Evolutionary conservation across 805 yeast genomes (phyloP), one percentile per base, ranked within the genome.

Genomic region (Saturnispora kantuleensis): DNA sequence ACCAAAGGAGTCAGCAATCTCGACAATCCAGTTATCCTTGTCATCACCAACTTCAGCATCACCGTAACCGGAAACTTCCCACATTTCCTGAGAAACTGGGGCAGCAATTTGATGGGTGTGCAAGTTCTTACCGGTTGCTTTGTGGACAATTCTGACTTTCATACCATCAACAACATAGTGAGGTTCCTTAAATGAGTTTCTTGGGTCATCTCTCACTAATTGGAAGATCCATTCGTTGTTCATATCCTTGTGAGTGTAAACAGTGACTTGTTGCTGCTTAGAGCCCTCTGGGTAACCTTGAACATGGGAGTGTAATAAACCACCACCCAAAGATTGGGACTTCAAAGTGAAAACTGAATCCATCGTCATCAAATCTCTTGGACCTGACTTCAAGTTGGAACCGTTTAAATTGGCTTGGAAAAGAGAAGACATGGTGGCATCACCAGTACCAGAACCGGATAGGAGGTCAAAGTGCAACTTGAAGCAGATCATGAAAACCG

Each of bases 51-150:
- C 60, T 0, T 73, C 68, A 39, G 73, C 70, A 50, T 77, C 75
- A 46, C 96, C 95, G 58, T 87, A 87, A 57, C 96, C 84, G 10
- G 96, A 77, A 12, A 86, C 96, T 67, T 93, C 99, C 67, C 71
- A 82, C 43, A 74, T 74, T 32, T 71, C 64, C 45, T 72, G 75
- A 47, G 83, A 68, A 11, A 85, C 69, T 17, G 93, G 93, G 2
- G 94, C 95, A 3, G 78, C 67, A 42, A 93, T 72, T 34, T 74
- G 64, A 64, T 93, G 97, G 11, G 96, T 75, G 64, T 89, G 95
- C 54, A 93, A 66, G 56, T 85, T 82, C 52, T 84, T 74, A 16
- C 81, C 81, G 1, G 95, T 81, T 35, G 58, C 58, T 33, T 73
- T 73, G 57, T 93, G 99, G 37, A 76, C 66, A 35, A 93, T 50